Base-by-base conservation (phyloP, 1,284 basidiomycete genomes). In the Inonotus obliquus region DNA sequence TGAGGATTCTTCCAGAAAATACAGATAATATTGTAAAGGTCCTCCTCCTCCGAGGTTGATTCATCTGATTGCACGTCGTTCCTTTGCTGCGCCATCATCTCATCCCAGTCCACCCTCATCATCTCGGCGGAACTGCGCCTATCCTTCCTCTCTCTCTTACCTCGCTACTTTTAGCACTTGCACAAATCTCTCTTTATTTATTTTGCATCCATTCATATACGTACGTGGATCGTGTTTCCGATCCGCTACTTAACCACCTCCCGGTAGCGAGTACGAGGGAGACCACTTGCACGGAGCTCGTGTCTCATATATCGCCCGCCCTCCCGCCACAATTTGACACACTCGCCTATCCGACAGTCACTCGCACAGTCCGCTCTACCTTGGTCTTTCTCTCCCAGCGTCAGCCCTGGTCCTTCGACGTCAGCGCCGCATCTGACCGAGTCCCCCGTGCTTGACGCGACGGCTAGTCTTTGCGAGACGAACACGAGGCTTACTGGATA, bases 401-500 rank as follows among this genome's bases (percentile, higher is more conserved):
- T 32, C 32, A 32, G 32, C 32, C 32, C 9, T 32, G 32, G 32
- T 32, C 32, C 32, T 32, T 32, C 32, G 32, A 32, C 32, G 32
- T 32, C 32, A 32, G 32, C 32, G 32, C 32, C 41, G 17, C 41
- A 44, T 7, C 41, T 44, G 41, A 17, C 41, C 41, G 41, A 44
- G 41, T 44, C 41, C 17, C 41, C 41, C 41, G 41, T 44, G n/a
- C 41, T 17, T 44, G 41, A 44, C 41, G 9, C 41, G 19, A 44
- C 41, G 17, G n/a, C 17, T 44, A 44, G 41, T 9, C 17, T 44
- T 21, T 44, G 23, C 21, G 23, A 29, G 51, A 17, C 32, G 19
- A 19, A 52, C 51, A 52, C 51, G 51, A 52, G 51, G 51, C 19
- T 11, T 25, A 52, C 14, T 52, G 29, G 51, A 52, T 52, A 52